These are phyloP conservation scores for Oidiodendron maius DNA, from an alignment of 495 filamentous ascomycete genomes.

Conservation along the genomic window DNA sequence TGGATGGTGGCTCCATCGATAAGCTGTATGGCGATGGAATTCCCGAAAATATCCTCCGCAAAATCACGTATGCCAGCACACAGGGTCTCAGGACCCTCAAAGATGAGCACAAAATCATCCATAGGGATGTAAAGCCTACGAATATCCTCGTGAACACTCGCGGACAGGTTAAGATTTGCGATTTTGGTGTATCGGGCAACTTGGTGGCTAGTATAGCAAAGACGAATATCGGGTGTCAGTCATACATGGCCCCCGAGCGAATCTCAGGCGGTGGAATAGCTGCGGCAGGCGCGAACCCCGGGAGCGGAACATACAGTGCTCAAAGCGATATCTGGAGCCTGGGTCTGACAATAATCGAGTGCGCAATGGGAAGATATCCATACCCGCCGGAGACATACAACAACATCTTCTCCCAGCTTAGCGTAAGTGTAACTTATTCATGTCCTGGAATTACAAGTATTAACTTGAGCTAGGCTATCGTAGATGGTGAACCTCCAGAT, in stretches of 20 bases:
- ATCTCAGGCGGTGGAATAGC: constrained; percentile 83
- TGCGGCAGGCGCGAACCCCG: constrained; percentile 61
- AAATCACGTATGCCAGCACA: constrained; percentile 84
- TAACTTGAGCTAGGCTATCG: constrained; percentile 69
- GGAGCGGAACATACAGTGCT: constrained; percentile 88
- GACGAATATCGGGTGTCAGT: constrained; percentile 98
- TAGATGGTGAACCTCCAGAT: constrained; percentile 88
- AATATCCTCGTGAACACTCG: constrained; percentile 89
- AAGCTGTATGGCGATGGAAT: constrained; percentile 93
- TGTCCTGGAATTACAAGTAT: background rate
- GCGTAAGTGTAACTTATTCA: constrained; percentile 56
- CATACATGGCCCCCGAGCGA: constrained; percentile 97
- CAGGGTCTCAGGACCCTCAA: constrained; percentile 91
- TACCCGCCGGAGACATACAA: constrained; percentile 98
- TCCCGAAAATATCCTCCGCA: constrained; percentile 81
- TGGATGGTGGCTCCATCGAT: constrained; percentile 99
- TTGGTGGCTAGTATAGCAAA: constrained; percentile 96
- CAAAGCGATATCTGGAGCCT: constrained; percentile 98
- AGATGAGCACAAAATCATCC: constrained; percentile 99
- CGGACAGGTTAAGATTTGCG: constrained; percentile 96
- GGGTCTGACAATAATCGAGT: constrained; percentile 93
- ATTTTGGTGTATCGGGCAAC: constrained; percentile 97
- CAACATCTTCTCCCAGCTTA: constrained; percentile 96
- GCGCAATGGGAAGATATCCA: constrained; percentile 89
- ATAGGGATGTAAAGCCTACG: constrained; percentile 96